These are phyloP conservation scores for Penicillium riverlandense DNA, from an alignment of 495 filamentous ascomycete species.

Conservation along the genomic window DNA sequence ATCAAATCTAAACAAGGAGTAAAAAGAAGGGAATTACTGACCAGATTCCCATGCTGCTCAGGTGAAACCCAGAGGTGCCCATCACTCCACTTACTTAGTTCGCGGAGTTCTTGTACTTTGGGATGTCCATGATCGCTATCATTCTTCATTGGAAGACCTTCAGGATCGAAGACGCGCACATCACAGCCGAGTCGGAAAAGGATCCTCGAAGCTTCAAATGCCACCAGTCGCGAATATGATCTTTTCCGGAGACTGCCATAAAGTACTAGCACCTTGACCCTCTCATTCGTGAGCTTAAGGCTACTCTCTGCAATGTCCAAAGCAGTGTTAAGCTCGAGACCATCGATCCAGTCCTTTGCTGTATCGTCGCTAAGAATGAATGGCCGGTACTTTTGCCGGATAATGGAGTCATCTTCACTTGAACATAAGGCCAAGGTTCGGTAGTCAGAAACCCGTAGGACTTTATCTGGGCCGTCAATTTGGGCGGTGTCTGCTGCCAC, in stretches of 20 bases:
- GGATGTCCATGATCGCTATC: slow-evolving; percentile 49
- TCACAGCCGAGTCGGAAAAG: slow-evolving; percentile 64
- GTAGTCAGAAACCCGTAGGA: neutral
- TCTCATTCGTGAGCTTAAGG: slow-evolving; percentile 28
- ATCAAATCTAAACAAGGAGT: neutral
- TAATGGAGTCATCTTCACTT: slow-evolving; percentile 38
- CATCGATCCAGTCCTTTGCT: slow-evolving; percentile 46
- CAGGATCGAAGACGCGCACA: slow-evolving; percentile 57
- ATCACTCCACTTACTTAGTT: slow-evolving; percentile 60
- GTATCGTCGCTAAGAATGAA: slow-evolving; percentile 41
- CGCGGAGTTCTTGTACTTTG: slow-evolving; percentile 60
- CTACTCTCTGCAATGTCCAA: slow-evolving; percentile 44
- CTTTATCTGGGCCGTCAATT: neutral
- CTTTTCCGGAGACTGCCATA: slow-evolving; percentile 55
- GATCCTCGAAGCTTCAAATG: slow-evolving; percentile 53
- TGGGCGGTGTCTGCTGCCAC: neutral
- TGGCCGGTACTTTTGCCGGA: slow-evolving; percentile 50
- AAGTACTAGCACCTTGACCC: slow-evolving; percentile 55
- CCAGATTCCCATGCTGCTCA: slow-evolving; percentile 66
- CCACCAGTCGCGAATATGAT: slow-evolving; percentile 56
- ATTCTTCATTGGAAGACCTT: slow-evolving; percentile 56
- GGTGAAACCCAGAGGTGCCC: slow-evolving; percentile 64
- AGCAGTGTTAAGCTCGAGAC: slow-evolving; percentile 50
- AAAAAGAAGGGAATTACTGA: slow-evolving; percentile 14
- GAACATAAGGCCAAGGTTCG: slow-evolving; percentile 35